Evolutionary conservation across 2,329 filamentous ascomycete genomes (phyloP).

Genomic region (Claviceps capensis): DNA sequence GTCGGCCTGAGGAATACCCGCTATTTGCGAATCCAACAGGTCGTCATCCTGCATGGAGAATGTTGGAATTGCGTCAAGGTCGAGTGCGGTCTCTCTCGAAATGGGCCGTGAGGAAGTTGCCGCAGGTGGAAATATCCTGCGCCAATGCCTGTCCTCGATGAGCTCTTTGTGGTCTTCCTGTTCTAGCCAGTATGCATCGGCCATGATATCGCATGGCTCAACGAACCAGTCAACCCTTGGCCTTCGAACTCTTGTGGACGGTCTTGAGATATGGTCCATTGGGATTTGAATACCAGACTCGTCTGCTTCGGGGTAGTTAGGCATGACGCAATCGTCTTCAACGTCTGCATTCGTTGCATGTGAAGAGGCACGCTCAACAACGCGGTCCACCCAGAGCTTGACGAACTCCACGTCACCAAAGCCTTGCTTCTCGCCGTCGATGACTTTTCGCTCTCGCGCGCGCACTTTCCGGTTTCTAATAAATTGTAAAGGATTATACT

Average conservation of each 20-base stretch:
- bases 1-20: constrained; percentile 17
- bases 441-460: constrained; percentile 58
- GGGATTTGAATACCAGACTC: constrained; percentile 25
- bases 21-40: constrained; percentile 10
- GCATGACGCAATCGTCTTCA: constrained; percentile 18
- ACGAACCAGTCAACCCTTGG: constrained; percentile 76
- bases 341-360: constrained; percentile 12
- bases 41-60: constrained; percentile 15
- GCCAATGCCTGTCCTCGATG: constrained; percentile 68
- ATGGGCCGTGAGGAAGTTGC: constrained; percentile 16
- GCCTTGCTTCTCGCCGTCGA: constrained; percentile 62
- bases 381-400: constrained; percentile 60
- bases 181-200: constrained; percentile 85
- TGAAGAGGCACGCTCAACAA: constrained; percentile 27
- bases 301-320: constrained; percentile 33
- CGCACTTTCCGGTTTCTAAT: constrained; percentile 82
- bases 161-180: constrained; percentile 65
- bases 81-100: constrained; percentile 18
- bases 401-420: constrained; percentile 65
- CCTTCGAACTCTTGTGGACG: constrained; percentile 47
- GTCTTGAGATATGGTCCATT: constrained; percentile 29
- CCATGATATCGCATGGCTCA: constrained; percentile 71
- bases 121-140: constrained; percentile 49
- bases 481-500: constrained; percentile 85
- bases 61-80: constrained; percentile 12